These are phyloP conservation scores for Pseudozyma sp. DNA, from an alignment of 1,284 basidiomycete species.

Conservation along the genomic window DNA sequence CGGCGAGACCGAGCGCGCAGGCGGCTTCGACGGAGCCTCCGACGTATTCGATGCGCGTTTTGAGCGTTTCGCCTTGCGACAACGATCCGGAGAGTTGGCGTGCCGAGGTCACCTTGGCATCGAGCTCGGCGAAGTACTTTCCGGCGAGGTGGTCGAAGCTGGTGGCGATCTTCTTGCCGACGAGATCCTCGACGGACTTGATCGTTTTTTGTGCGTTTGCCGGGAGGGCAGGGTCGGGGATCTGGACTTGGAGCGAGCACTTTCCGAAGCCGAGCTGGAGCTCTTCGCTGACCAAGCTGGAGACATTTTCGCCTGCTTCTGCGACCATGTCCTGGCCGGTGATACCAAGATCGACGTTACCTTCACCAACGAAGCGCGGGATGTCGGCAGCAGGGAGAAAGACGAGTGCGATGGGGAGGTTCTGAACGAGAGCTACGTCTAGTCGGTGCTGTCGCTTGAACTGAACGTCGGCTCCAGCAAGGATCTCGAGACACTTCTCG, in stretches of 20 bases:
- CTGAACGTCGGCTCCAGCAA: slow-evolving; percentile 89
- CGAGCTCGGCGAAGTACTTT: slow-evolving; percentile 82
- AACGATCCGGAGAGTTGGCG: slow-evolving; percentile 70
- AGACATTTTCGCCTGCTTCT: slow-evolving; percentile 77
- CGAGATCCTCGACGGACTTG: slow-evolving; percentile 81
- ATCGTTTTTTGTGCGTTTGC: slow-evolving; percentile 70
- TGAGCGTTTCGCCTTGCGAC: slow-evolving; percentile 25
- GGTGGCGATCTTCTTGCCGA: slow-evolving; percentile 92
- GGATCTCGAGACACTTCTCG: slow-evolving; percentile 88
- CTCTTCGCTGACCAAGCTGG: slow-evolving; percentile 78
- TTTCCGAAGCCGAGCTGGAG: slow-evolving; percentile 92
- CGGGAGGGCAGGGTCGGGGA: slow-evolving; percentile 77
- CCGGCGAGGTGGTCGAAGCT: slow-evolving; percentile 89
- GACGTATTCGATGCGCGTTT: slow-evolving; percentile 90
- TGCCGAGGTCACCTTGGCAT: slow-evolving; percentile 72
- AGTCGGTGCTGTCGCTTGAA: slow-evolving; percentile 89
- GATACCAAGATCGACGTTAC: slow-evolving; percentile 89
- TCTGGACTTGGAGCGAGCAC: slow-evolving; percentile 93
- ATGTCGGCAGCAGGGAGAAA: slow-evolving; percentile 98
- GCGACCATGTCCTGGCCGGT: slow-evolving; percentile 97
- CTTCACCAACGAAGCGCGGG: slow-evolving; percentile 97
- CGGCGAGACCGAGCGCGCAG: slow-evolving; percentile 93
- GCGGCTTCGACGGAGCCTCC: slow-evolving; percentile 98
- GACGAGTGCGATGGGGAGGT: slow-evolving; percentile 94
- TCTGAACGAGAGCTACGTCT: slow-evolving; percentile 90